Conservation (phyloP, 2,329 filamentous ascomycete genomes). For the Aspergillus sp. region DNA sequence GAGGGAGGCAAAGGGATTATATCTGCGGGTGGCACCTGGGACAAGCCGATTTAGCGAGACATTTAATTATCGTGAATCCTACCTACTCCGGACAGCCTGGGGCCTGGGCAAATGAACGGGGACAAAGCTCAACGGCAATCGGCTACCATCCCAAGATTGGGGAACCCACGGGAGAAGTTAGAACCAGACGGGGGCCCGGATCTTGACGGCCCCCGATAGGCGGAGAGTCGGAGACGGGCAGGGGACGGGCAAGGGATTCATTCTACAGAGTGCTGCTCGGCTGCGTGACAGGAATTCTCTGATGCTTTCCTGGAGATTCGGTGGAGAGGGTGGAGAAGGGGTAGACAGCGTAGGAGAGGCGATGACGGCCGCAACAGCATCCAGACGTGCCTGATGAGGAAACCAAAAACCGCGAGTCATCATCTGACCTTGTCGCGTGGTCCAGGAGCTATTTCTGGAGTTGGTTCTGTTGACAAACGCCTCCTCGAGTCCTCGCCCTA, state of each 20-base stretch:
- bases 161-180: slow-evolving; percentile 19
- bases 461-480: not conserved
- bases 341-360: not conserved
- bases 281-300: slow-evolving; percentile 18
- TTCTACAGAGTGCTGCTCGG: not conserved
- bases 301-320: slow-evolving; percentile 10
- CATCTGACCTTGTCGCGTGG: not conserved
- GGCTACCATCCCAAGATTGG: slow-evolving; percentile 18
- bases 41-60: slow-evolving; percentile 6
- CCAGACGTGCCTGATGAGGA: not conserved
- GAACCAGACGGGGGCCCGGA: slow-evolving; percentile 32
- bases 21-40: not conserved
- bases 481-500: not conserved
- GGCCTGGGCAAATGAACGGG: slow-evolving; percentile 8
- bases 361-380: not conserved
- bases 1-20: slow-evolving; percentile 24
- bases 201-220: slow-evolving; percentile 21
- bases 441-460: not conserved
- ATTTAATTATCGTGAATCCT: slow-evolving; percentile 1
- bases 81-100: not conserved
- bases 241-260: slow-evolving; percentile 10
- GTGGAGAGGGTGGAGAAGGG: slow-evolving; percentile 2
- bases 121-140: slow-evolving; percentile 14
- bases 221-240: slow-evolving; percentile 15
- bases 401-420: not conserved